Percentiles rank a stretch among this genome's conserved stretches.
Evolutionary conservation across 768 basidiomycete species (phyloP).

Genomic region (Podaxis sp.): DNA sequence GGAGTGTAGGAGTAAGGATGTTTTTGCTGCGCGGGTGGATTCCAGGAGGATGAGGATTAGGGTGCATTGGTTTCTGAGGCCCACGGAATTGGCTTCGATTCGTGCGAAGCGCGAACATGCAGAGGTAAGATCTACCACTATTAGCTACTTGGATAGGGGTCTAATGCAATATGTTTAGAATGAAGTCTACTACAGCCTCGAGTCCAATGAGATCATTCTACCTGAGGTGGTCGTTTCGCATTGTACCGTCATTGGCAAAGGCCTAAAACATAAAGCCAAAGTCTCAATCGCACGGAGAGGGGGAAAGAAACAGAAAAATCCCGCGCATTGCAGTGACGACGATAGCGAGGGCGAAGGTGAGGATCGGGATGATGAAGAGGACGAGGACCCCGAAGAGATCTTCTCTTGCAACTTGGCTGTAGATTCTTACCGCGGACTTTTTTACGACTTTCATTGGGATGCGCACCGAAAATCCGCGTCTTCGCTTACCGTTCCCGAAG

Average conservation of each 20-base stretch:
- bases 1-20: slow-evolving; percentile 42
- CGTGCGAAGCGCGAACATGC: slow-evolving; percentile 60
- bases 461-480: slow-evolving; percentile 40
- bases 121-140: slow-evolving; percentile 39
- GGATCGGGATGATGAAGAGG: slow-evolving; percentile 16
- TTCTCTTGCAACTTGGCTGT: slow-evolving; percentile 64
- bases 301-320: slow-evolving; percentile 15
- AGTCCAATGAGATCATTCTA: slow-evolving; percentile 45
- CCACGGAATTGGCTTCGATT: slow-evolving; percentile 58
- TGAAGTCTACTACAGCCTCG: slow-evolving; percentile 70
- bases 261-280: slow-evolving; percentile 16
- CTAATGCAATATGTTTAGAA: slow-evolving; percentile 46
- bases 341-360: slow-evolving; percentile 21
- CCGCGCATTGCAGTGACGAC: slow-evolving; percentile 17
- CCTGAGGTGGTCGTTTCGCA: slow-evolving; percentile 51
- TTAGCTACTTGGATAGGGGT: not conserved
- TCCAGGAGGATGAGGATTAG: slow-evolving; percentile 50
- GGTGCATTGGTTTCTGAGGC: slow-evolving; percentile 77
- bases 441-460: slow-evolving; percentile 63
- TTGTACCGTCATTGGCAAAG: slow-evolving; percentile 46
- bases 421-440: slow-evolving; percentile 57
- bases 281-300: not conserved
- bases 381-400: slow-evolving; percentile 25
- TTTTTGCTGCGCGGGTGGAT: slow-evolving; percentile 29
- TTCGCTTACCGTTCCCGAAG: slow-evolving; percentile 27